These are phyloP conservation scores for Apium graveolens DNA, from an alignment of 129 eudicot species.

Conservation along the genomic window DNA sequence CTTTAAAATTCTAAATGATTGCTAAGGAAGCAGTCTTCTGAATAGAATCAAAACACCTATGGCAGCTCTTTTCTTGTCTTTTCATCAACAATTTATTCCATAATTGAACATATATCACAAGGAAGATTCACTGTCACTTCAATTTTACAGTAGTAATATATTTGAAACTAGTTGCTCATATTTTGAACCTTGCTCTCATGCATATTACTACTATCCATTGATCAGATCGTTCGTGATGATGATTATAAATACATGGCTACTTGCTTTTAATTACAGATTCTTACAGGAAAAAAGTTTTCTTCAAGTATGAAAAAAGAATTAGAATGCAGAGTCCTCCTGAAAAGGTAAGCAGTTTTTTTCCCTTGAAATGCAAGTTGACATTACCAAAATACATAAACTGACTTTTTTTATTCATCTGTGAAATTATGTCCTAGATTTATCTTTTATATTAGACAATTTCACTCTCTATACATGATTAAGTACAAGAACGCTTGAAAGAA, in stretches of 20 bases:
- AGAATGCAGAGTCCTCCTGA: slow-evolving; percentile 82
- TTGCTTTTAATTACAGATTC: slow-evolving; percentile 46
- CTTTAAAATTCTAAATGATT: too few species aligned
- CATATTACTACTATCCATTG: background rate
- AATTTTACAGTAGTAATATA: too few species aligned
- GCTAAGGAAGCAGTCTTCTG: too few species aligned
- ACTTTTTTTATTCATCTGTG: background rate
- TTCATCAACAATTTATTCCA: too few species aligned
- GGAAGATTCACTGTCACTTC: too few species aligned
- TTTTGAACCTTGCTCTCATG: too few species aligned
- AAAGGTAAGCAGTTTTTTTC: slow-evolving; percentile 37
- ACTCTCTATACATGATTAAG: background rate
- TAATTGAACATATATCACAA: too few species aligned
- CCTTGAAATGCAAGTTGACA: background rate
- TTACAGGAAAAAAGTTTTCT: slow-evolving; percentile 70
- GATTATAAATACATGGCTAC: background rate
- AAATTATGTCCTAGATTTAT: background rate
- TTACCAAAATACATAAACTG: background rate
- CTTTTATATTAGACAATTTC: background rate
- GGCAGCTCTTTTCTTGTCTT: too few species aligned
- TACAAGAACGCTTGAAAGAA: background rate
- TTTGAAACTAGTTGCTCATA: background rate
- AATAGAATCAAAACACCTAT: too few species aligned
- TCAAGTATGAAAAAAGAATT: slow-evolving; percentile 86
- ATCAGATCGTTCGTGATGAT: background rate